Evolutionary conservation across 2,329 filamentous ascomycete species (phyloP), one percentile per base, ranked within the genome.

Genomic region (Trichoderma atrobrunneum): DNA sequence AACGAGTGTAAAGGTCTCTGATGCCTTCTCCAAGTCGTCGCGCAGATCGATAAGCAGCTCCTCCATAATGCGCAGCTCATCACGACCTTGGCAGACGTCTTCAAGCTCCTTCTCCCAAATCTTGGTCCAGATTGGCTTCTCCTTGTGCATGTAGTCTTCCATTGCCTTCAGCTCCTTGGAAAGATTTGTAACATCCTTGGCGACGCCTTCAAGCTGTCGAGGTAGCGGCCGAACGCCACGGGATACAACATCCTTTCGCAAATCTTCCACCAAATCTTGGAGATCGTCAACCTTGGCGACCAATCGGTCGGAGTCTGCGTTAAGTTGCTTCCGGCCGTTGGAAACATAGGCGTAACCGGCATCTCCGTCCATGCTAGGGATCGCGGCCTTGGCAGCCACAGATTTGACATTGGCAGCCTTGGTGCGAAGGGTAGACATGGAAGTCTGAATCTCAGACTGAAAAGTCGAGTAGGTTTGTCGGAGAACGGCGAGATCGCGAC

Each of bases 81-180:
- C 95, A 76, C 95, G 91, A 78, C 98, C 96, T 80, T 97, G 94
- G 83, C 96, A 98, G 3, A 99, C 95, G 67, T 95, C 91, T 81
- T 98, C 94, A 60, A 99, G 86, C 81, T 98, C 95, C 83, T 97
- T 95, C 87, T 98, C 95, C 96, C 96, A 99, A 75, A 98, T 97
- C 88, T 98, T 98, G 70, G 94, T 98, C 95, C 96, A 99, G 72
- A 98, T 87, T 0, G 96, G 96, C 82, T 97, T 97, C 87, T 99
- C 96, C 61, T 90, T 89, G 77, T 91, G 91, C 84, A 99, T 89
- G 84, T 93, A 97, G 18, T 97, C 95, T 79, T 97, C 93, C 88
- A 99, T 92, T 83, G 93, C 95, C 87, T 93, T 96, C 74, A 99
- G 89, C 78, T 98, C 95, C 78, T 94, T 91, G 63, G 91, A 92